These are phyloP conservation scores for Aphanocladium album DNA, from an alignment of 2,329 filamentous ascomycete species.

Conservation along the genomic window DNA sequence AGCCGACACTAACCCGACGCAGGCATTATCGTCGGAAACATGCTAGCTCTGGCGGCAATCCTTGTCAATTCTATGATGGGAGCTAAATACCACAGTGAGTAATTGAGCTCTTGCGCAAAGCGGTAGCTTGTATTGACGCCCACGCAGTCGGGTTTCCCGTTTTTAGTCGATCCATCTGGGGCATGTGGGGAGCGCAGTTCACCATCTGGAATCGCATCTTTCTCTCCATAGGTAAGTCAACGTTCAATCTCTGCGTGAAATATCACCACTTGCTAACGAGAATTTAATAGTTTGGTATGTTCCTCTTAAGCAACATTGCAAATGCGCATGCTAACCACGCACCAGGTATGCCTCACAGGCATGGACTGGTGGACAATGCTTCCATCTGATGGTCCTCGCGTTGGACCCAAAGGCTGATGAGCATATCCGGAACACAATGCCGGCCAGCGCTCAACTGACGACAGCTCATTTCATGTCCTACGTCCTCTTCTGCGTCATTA, in stretches of 20 bases:
- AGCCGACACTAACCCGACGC: background rate
- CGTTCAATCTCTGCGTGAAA: background rate
- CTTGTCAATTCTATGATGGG: constrained; percentile 39
- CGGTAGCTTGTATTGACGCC: background rate
- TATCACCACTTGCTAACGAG: constrained; percentile 2
- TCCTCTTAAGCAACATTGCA: background rate
- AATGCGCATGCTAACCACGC: background rate
- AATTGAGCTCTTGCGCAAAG: background rate
- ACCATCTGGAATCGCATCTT: constrained; percentile 39
- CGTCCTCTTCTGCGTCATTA: constrained; percentile 39
- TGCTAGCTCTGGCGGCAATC: constrained; percentile 34
- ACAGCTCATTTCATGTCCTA: constrained; percentile 39
- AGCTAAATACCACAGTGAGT: constrained; percentile 35
- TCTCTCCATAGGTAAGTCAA: constrained; percentile 31
- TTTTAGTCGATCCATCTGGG: constrained; percentile 33
- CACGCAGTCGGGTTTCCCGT: constrained; percentile 33
- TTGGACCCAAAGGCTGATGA: constrained; percentile 39
- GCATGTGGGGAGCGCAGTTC: constrained; percentile 39
- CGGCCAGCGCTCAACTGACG: constrained; percentile 37
- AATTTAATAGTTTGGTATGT: constrained; percentile 21
- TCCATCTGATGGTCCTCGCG: constrained; percentile 41
- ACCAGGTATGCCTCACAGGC: constrained; percentile 39
- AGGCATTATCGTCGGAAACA: constrained; percentile 34
- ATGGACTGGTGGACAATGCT: constrained; percentile 42
- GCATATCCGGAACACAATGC: constrained; percentile 38